Conservation (phyloP, 2,329 filamentous ascomycete genomes). For the Periglandula ipomoeae region DNA sequence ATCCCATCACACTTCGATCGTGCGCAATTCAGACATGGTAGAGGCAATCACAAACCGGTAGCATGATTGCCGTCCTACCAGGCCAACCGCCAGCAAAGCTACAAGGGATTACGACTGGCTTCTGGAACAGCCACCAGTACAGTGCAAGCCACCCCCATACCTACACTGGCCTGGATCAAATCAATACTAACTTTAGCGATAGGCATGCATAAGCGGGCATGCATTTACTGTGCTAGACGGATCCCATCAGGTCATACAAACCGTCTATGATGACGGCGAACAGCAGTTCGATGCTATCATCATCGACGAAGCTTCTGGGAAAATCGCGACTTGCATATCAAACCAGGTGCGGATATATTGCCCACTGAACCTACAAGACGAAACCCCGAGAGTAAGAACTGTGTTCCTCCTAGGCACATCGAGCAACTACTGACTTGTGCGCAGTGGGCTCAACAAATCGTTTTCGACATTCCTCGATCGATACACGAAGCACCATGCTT, state of each 20-base stretch:
- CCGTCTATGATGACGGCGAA: constrained; percentile 77
- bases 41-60: constrained; percentile 15
- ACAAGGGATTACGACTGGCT: constrained; percentile 65
- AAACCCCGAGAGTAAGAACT: constrained; percentile 57
- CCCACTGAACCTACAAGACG: constrained; percentile 61
- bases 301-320: constrained; percentile 74
- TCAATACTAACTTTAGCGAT: constrained; percentile 4
- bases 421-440: constrained; percentile 13
- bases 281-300: constrained; percentile 61
- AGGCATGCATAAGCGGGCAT: constrained; percentile 86
- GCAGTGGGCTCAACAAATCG: constrained; percentile 57
- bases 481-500: constrained; percentile 27
- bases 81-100: constrained; percentile 70
- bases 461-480: constrained; percentile 36
- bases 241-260: constrained; percentile 70
- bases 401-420: not conserved
- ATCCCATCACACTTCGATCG: not conserved
- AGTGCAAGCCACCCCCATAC: constrained; percentile 44
- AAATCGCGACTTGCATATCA: constrained; percentile 68
- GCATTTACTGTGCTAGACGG: constrained; percentile 76
- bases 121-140: constrained; percentile 64
- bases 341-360: constrained; percentile 66
- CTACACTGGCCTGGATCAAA: not conserved
- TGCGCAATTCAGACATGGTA: constrained; percentile 5
- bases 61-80: constrained; percentile 71